phyloP scores from a whole-genome alignment of 1,284 basidiomycete genomes.

The Leccinum pachyderme region DNA sequence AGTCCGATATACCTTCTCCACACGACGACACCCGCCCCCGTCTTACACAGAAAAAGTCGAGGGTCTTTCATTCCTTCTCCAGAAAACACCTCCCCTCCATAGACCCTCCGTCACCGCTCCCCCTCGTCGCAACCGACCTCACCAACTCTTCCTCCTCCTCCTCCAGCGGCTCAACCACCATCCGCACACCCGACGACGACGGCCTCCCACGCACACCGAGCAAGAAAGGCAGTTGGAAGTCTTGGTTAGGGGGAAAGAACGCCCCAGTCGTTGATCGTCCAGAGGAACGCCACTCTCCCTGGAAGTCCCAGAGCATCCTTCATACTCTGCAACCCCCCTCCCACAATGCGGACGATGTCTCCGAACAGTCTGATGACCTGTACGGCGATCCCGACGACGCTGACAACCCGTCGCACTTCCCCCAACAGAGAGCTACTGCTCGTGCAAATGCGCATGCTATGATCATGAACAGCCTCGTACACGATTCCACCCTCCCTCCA shows the following conservation, averaged over 20 bases:
- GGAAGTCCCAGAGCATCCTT: conserved; percentile 13
- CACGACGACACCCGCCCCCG: conserved; percentile 18
- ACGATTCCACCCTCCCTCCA: conserved; percentile 47
- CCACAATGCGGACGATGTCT: conserved; percentile 23
- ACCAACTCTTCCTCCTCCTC: conserved; percentile 53
- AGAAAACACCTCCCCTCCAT: conserved; percentile 23
- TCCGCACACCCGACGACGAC: conserved; percentile 63
- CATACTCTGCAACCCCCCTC: conserved; percentile 18
- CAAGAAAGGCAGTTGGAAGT: conserved; percentile 47
- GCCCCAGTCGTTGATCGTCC: conserved; percentile 22
- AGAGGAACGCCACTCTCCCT: conserved; percentile 17
- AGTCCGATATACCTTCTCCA: conserved; percentile 31
- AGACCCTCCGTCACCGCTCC: conserved; percentile 16
- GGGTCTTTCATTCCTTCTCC: conserved; percentile 29
- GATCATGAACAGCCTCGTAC: conserved; percentile 42
- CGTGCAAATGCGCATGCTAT: conserved; percentile 34
- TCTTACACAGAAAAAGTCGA: conserved; percentile 20
- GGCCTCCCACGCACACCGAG: conserved; percentile 38
- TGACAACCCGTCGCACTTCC: conserved; percentile 3
- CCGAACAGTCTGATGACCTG: conserved; percentile 28
- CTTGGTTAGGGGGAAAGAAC: conserved; percentile 49
- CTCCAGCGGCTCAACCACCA: conserved; percentile 56
- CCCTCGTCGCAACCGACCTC: conserved; percentile 25
- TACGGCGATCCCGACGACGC: conserved; percentile 23
- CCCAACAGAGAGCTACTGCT: conserved; percentile 23